Percentiles rank a stretch among this genome's conserved stretches.
phyloP scores from a whole-genome alignment of 805 yeast genomes.

The Candida nitratophila region DNA sequence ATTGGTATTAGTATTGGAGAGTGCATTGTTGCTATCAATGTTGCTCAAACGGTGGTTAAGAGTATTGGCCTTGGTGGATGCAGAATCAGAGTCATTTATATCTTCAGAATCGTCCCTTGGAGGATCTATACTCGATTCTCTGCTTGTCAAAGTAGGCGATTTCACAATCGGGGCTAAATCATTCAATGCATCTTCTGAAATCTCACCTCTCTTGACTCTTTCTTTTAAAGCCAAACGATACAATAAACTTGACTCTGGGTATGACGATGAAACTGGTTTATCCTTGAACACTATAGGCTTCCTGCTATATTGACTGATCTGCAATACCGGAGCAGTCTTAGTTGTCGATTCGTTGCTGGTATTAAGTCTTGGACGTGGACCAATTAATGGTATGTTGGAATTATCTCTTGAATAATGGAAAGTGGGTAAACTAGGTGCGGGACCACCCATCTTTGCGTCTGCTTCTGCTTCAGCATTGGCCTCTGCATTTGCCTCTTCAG shows the following conservation, averaged over 20 bases:
- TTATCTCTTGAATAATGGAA: no score
- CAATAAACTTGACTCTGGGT: background rate
- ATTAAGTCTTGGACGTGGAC: background rate
- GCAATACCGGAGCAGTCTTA: no score
- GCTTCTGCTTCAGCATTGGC: background rate
- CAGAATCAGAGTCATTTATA: background rate
- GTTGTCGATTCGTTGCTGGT: no score
- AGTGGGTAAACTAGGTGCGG: no score
- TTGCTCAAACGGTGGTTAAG: no score
- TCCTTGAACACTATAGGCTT: background rate
- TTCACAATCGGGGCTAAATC: background rate
- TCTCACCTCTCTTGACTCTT: background rate
- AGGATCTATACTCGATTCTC: background rate
- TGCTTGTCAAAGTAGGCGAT: background rate
- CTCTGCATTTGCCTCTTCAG: background rate
- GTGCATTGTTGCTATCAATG: background rate
- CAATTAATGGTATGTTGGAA: background rate
- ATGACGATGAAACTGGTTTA: background rate
- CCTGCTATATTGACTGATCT: background rate
- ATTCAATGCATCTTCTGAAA: background rate
- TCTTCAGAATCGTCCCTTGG: background rate
- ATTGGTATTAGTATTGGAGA: background rate
- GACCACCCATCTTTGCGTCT: background rate
- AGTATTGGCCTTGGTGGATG: no score
- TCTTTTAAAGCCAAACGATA: background rate